Base-by-base conservation (phyloP, 768 basidiomycete species). In the Sarcodon sp. region DNA sequence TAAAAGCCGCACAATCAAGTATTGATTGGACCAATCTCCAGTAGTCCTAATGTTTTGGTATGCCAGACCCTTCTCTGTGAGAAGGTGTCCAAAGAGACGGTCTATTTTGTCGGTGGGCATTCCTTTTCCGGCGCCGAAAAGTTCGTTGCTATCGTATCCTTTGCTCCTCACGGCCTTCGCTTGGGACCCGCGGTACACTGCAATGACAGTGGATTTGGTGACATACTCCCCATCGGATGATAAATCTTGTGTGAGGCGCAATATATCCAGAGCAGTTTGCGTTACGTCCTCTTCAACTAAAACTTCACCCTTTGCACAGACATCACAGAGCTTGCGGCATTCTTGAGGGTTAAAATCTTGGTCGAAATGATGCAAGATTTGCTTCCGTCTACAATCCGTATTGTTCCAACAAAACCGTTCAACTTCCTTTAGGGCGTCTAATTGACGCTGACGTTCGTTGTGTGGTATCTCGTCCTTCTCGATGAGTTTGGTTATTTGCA, bases 291-390 rank as follows among this genome's bases (percentile, higher is more conserved):
- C 64, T 9, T 64, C 66, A 13, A 71, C 58, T 5, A 71, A 55
- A 5, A 46, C 46, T 1, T 47, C 44, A 33, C 68, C 66, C 45
- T 73, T 67, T 38, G 73, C 64, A 59, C 96, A 99, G 53, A 88
- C 92, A 61, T 98, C 87, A 62, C 96, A 99, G 4, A 73, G 70
- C 36, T 70, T 66, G 35, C 73, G 62, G 58, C 96, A 99, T 12
- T 77, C 54, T 21, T 60, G 65, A 33, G 72, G 66, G 51, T 83
- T 73, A 63, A 97, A 97, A 7, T 68, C 67, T 60, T 99, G 88
- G 52, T 78, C 80, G 55, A 96, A 98, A 62, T 88, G 87, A n/a
- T 75, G 72, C 13, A 99, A 75, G n/a, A 97, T 69, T 55, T 89
- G 87, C 5, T 76, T 71, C 3, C 96, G 83, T 11, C 96, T 81